Conservation (phyloP, 1,139 yeast species). For the Geotrichum siamense region DNA sequence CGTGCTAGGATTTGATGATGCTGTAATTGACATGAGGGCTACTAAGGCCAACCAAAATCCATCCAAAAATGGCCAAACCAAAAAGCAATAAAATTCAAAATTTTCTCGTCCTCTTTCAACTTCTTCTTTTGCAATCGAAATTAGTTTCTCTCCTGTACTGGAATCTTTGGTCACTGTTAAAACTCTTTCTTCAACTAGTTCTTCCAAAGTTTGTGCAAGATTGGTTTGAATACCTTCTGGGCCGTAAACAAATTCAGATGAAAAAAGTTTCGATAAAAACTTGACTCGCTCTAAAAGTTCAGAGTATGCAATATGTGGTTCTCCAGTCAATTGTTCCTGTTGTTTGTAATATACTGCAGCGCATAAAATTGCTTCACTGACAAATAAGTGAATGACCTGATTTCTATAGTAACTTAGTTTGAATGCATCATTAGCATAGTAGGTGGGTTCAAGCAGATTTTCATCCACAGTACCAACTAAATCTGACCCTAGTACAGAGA, state of each 20-base stretch:
- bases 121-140: slow-evolving; percentile 22
- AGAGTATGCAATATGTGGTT: slow-evolving; percentile 21
- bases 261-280: slow-evolving; percentile 34
- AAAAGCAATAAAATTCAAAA: slow-evolving; percentile 39
- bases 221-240: slow-evolving; percentile 36
- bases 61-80: slow-evolving; percentile 42
- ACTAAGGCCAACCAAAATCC: slow-evolving; percentile 40
- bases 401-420: slow-evolving; percentile 40
- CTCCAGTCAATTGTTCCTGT: slow-evolving; percentile 19
- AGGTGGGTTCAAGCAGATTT: slow-evolving; percentile 36
- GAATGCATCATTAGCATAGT: slow-evolving; percentile 38
- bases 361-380: slow-evolving; percentile 38
- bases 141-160: slow-evolving; percentile 8
- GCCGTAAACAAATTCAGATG: slow-evolving; percentile 39
- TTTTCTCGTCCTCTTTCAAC: slow-evolving; percentile 33
- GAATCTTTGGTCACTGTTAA: slow-evolving; percentile 2
- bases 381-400: slow-evolving; percentile 39
- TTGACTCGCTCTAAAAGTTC: slow-evolving; percentile 29
- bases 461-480: slow-evolving; percentile 35
- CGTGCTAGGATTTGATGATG: slow-evolving; percentile 24
- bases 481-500: slow-evolving; percentile 36
- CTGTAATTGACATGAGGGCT: slow-evolving; percentile 32
- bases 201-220: slow-evolving; percentile 30
- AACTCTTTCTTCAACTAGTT: slow-evolving; percentile 32
- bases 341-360: slow-evolving; percentile 33